Evolutionary conservation across 2,329 filamentous ascomycete species (phyloP).

Genomic region (Colletotrichum neosansevieriae): DNA sequence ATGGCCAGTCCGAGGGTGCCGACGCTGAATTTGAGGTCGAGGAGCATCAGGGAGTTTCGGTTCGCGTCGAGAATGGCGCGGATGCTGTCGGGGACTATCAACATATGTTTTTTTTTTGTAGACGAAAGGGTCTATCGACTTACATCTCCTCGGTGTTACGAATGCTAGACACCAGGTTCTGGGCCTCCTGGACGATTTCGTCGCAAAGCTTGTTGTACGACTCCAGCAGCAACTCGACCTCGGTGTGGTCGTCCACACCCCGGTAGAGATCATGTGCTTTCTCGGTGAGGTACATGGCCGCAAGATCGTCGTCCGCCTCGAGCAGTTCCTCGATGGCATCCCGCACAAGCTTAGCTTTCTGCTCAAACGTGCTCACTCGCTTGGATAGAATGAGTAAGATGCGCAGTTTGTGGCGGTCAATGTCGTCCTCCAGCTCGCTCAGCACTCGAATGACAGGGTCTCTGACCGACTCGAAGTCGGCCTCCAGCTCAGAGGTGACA

Average conservation of each 20-base stretch:
- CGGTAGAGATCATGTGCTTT: conserved; percentile 80
- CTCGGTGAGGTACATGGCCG: conserved; percentile 95
- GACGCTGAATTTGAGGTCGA: conserved; percentile 96
- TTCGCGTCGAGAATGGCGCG: conserved; percentile 98
- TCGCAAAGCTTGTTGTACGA: conserved; percentile 98
- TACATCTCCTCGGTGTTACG: conserved; percentile 99
- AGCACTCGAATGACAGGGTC: conserved; percentile 92
- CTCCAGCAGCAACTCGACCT: conserved; percentile 96
- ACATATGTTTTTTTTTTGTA: conserved; percentile 12
- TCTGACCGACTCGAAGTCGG: conserved; percentile 92
- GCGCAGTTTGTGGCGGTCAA: conserved; percentile 92
- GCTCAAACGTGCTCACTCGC: conserved; percentile 95
- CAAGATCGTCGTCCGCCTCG: conserved; percentile 95
- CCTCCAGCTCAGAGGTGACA: conserved; percentile 90
- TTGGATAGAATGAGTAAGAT: conserved; percentile 94
- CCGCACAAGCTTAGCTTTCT: conserved; percentile 92
- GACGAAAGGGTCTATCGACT: conserved; percentile 50
- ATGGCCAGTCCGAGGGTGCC: conserved; percentile 94
- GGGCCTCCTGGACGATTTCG: conserved; percentile 95
- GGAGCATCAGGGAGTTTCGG: conserved; percentile 96
- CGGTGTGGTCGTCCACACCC: conserved; percentile 88
- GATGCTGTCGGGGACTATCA: conserved; percentile 68
- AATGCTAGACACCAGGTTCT: conserved; percentile 93
- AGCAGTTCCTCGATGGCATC: conserved; percentile 96
- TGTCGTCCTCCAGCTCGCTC: conserved; percentile 93